Evolutionary conservation across 495 filamentous ascomycete genomes (phyloP), one percentile per base, ranked within the genome.

Genomic region (Neurospora sp.): DNA sequence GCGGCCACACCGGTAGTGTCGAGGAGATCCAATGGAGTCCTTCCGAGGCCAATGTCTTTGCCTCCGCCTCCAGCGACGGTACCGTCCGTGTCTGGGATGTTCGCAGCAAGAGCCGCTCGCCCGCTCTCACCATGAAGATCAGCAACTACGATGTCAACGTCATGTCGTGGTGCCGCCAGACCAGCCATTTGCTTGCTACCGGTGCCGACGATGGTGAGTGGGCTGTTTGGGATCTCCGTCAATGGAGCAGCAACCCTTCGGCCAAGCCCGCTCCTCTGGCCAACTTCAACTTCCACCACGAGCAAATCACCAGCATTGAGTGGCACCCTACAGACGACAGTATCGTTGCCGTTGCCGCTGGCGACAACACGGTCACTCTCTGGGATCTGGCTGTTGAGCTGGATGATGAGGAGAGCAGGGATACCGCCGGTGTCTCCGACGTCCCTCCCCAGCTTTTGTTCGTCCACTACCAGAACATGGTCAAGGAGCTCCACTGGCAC

Each of bases 21-120:
- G 96, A 99, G 83, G 96, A 99, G 79, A 84, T 99, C 40, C 96
- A 98, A 79, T 99, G 96, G 96, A 95, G 92, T 31, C 96, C 96
- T 0, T 92, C 90, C 70, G 96, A 99, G 84, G 88, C 87, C 69
- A 93, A 93, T 74, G 95, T 98, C 14, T 98, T 98, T 78, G 93
- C 95, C 0, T 97, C 94, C 5, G 95, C 93, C 10, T 94, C 94
- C 46, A 93, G 91, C 78, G 96, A 99, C 81, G 95, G 96, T 66
- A 96, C 93, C 4, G 92, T 99, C 75, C 94, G 95, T 79, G 90
- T 99, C 41, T 99, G 95, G 92, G 96, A 99, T 80, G 90, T 95
- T 62, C 91, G 96, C 41, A 93, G 92, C 74, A 97, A 97, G 85
- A 92, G 90, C 74, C 90, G 92, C 75, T 92, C 90, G 77, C 91